Evolutionary conservation across 2,329 filamentous ascomycete genomes (phyloP).

Genomic region (Zasmidium angulare): DNA sequence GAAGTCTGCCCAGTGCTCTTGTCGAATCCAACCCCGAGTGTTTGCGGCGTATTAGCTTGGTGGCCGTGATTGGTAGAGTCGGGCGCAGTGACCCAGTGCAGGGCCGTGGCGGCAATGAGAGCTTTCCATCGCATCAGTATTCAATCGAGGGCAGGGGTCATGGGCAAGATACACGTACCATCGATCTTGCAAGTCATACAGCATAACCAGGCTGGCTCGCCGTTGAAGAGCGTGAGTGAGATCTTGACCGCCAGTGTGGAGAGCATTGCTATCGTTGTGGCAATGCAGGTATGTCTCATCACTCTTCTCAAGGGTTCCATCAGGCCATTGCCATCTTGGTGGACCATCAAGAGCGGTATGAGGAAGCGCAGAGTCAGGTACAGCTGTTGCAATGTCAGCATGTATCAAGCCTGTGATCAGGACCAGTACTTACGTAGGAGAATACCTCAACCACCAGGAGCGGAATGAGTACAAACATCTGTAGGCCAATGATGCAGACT

Average conservation of each 20-base stretch:
- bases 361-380: conserved; percentile 23
- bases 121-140: conserved; percentile 10
- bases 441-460: conserved; percentile 20
- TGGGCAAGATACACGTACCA: conserved; percentile 8
- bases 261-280: conserved; percentile 18
- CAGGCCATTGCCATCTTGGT: conserved; percentile 17
- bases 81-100: conserved; percentile 21
- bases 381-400: conserved; percentile 12
- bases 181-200: conserved; percentile 26
- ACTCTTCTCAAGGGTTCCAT: conserved; percentile 16
- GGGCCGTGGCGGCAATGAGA: conserved; percentile 13
- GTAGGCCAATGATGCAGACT: conserved; percentile 19
- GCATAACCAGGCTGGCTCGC: conserved; percentile 24
- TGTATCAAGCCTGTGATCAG: neutral
- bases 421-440: conserved; percentile 15
- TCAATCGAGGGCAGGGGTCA: too few species aligned
- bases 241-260: conserved; percentile 22
- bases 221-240: conserved; percentile 22
- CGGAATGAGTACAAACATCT: conserved; percentile 20
- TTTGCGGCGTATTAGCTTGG: conserved; percentile 13
- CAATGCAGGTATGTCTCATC: conserved; percentile 17
- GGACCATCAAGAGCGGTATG: conserved; percentile 19
- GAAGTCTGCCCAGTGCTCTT: conserved; percentile 4
- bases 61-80: conserved; percentile 7
- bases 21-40: conserved; percentile 18